Percentiles rank a stretch among this genome's conserved stretches.
These are phyloP conservation scores for Inga leiocalycina DNA, from an alignment of 306 rosid genomes.

Conservation along the genomic window DNA sequence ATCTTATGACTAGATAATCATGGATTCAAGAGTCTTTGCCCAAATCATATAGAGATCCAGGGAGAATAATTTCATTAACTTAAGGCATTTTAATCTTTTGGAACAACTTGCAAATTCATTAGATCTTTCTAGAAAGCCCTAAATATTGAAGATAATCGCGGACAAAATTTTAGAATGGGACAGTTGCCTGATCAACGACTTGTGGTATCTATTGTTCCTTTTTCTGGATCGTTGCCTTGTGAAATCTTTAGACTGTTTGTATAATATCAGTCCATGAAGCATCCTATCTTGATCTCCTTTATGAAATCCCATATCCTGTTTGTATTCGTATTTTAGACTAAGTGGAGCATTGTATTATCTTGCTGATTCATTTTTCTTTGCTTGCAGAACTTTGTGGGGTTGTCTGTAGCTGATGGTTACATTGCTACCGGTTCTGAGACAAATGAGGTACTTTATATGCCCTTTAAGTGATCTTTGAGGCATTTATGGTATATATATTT, in stretches of 20 bases:
- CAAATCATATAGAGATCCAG: not conserved
- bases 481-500: not conserved
- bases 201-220: not conserved
- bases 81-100: not conserved
- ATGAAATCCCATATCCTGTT: conserved; percentile 1
- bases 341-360: not conserved
- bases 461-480: not conserved
- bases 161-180: not conserved
- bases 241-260: not conserved
- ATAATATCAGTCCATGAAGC: not conserved
- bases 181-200: not conserved
- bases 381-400: conserved; percentile 93
- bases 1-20: not conserved
- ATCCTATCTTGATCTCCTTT: conserved; percentile 4
- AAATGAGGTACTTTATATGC: conserved; percentile 69
- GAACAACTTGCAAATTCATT: not conserved
- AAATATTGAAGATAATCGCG: not conserved
- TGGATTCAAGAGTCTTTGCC: not conserved
- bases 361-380: conserved; percentile 38
- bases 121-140: not conserved
- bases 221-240: not conserved
- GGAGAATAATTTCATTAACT: not conserved
- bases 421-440: conserved; percentile 99
- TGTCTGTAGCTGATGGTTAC: conserved; percentile 89
- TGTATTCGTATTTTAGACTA: not conserved